Percentiles rank a stretch among this genome's conserved stretches.
Evolutionary conservation across 139 green algal species (phyloP).

Genomic region (Picochlorum sp.): DNA sequence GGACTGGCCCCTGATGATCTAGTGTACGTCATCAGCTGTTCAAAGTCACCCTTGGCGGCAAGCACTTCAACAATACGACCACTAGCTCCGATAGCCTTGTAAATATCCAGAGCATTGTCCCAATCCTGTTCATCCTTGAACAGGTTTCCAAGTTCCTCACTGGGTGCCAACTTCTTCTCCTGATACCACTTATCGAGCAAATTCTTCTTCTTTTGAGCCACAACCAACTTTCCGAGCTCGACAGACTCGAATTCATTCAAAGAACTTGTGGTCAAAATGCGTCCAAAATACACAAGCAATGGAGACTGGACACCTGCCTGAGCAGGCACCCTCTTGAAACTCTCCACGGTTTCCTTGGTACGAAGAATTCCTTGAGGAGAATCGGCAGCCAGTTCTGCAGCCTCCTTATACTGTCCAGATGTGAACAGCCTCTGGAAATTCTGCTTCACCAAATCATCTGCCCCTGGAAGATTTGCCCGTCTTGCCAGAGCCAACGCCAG

Average conservation of each 20-base stretch:
- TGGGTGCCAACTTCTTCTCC: constrained; percentile 86
- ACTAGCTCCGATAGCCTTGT: constrained; percentile 65
- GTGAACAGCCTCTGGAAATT: constrained; percentile 88
- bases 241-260: constrained; percentile 89
- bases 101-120: constrained; percentile 88
- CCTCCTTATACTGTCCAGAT: constrained; percentile 90
- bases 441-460: constrained; percentile 84
- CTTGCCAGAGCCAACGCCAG: constrained; percentile 87
- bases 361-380: constrained; percentile 67
- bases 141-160: constrained; percentile 93
- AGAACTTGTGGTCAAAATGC: constrained; percentile 82
- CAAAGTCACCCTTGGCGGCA: constrained; percentile 92
- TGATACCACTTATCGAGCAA: constrained; percentile 93
- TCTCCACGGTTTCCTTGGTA: constrained; percentile 67
- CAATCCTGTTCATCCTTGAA: constrained; percentile 70
- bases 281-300: constrained; percentile 98
- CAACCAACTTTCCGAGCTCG: constrained; percentile 89
- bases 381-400: constrained; percentile 86
- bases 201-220: constrained; percentile 98
- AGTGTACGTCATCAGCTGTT: constrained; percentile 68
- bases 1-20: constrained; percentile 71
- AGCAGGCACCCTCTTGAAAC: constrained; percentile 78
- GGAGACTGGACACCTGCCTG: constrained; percentile 85
- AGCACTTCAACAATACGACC: constrained; percentile 66
- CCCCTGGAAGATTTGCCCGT: constrained; percentile 90